Evolutionary conservation across 441 rosid species (phyloP).

Genomic region (Gossypium davidsonii): DNA sequence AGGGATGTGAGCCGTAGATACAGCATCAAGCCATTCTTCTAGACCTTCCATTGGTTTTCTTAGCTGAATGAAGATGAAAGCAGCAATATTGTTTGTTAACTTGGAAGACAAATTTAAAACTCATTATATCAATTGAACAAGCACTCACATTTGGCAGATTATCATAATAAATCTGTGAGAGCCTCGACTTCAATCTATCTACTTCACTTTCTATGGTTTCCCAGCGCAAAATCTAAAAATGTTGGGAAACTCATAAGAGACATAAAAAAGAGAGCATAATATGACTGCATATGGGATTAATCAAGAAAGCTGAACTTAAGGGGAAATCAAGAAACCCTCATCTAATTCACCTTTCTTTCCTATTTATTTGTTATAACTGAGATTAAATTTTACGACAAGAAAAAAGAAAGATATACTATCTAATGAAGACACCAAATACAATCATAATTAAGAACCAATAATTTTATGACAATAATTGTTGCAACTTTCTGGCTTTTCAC

Average conservation of each 20-base stretch:
- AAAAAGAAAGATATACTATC: not conserved
- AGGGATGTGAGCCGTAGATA: constrained; percentile 68
- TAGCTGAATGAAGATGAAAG: constrained; percentile 39
- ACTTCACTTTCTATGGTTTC: constrained; percentile 49
- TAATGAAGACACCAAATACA: not conserved
- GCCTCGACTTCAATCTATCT: constrained; percentile 53
- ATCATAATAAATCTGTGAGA: constrained; percentile 60
- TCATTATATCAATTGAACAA: constrained; percentile 12
- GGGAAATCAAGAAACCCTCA: not conserved
- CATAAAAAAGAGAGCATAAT: not conserved
- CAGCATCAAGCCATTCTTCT: constrained; percentile 79
- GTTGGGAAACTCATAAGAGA: constrained; percentile 14
- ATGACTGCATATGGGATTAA: not conserved
- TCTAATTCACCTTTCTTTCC: not conserved
- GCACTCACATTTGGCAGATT: constrained; percentile 52
- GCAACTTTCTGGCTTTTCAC: constrained; percentile 2
- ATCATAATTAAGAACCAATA: not conserved
- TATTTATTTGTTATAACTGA: not conserved
- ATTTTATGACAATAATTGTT: not conserved
- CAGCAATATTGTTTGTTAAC: constrained; percentile 8
- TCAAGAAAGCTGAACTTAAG: not conserved
- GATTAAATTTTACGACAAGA: not conserved
- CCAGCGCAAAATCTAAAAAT: constrained; percentile 65
- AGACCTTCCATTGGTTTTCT: constrained; percentile 67
- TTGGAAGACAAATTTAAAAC: constrained; percentile 8